These are phyloP conservation scores for Pachysandra terminalis DNA, from an alignment of 164 flowering plant species.

Conservation along the genomic window DNA sequence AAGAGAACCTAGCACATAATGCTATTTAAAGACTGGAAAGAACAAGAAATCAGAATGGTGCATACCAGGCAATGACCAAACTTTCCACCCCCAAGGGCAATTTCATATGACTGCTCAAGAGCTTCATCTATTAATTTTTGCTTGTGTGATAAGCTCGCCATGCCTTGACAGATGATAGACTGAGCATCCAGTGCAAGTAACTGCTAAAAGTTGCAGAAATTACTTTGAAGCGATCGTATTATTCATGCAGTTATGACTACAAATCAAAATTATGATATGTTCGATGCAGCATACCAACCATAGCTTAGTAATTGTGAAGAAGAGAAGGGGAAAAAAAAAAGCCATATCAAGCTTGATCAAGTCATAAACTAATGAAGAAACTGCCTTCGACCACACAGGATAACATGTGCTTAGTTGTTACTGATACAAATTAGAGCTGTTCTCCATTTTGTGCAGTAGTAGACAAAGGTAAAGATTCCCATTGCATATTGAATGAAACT, in stretches of 20 bases:
- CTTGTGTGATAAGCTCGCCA: slow-evolving; percentile 50
- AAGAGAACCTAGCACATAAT: background rate
- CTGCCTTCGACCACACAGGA: background rate
- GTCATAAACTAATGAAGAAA: slow-evolving; percentile 6
- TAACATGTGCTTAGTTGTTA: background rate
- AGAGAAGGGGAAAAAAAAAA: no score
- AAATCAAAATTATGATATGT: background rate
- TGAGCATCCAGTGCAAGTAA: slow-evolving; percentile 62
- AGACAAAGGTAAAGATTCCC: background rate
- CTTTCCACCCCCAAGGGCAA: slow-evolving; percentile 62
- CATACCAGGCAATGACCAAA: slow-evolving; percentile 78
- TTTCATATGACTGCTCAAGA: slow-evolving; percentile 64
- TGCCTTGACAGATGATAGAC: slow-evolving; percentile 52
- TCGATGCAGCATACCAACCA: no score
- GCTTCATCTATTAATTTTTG: slow-evolving; percentile 62
- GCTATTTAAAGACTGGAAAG: background rate
- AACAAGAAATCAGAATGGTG: slow-evolving; percentile 5
- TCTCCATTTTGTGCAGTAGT: no score
- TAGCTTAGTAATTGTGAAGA: no score
- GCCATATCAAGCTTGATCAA: slow-evolving; percentile 2
- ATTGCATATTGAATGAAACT: background rate
- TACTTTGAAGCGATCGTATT: no score
- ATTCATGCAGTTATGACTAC: no score
- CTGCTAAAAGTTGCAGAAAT: slow-evolving; percentile 28
- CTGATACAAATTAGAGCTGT: background rate